Evolutionary conservation across 257 asterid genomes (phyloP), one percentile per base, ranked within the genome.

Genomic region (Asclepias syriaca): DNA sequence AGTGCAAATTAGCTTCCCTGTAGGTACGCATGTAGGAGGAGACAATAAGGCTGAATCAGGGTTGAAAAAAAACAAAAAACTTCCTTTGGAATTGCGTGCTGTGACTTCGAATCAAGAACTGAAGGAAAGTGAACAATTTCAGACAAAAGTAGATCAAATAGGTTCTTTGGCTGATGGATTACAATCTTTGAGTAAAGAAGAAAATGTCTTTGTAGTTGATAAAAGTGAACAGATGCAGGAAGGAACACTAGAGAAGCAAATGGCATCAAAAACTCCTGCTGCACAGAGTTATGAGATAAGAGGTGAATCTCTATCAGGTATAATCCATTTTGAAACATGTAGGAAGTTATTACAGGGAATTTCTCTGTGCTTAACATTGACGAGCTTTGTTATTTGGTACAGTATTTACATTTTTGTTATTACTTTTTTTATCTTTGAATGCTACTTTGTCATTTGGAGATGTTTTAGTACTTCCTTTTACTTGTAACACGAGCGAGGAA

Each of bases 301-400:
- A 49, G 74, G 77, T 68, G 76, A 82, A 84, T 80, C 84, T 73
- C 71, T 48, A 65, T 64, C 85, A 77, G 93, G 96, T 88, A 79
- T 16, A n/a, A 65, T 77, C 54, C 70, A 29, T 76, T 76, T 74
- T 72, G 51, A 43, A 29, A 27, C 34, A 29, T 60, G 45, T 27
- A 40, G 37, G 55, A 70, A 39, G 6, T 34, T 63, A 18, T 50
- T 63, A 46, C 1, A n/a, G 12, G 46, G 60, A 24, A n/a, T 24
- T 29, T 60, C 66, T 65, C 55, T 37, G 56, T 19, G 27, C 51
- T 4, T 43, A 18, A 14, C 9, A 37, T 43, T 16, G 15, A 58
- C 29, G 55, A 34, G 27, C 48, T 59, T 48, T 48, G 22, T 21
- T 56, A 50, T 56, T 67, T 5, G 45, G 22, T n/a, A 34, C 13